Evolutionary conservation across 305 asterid genomes (phyloP).

Genomic region (Solanum hybrid): DNA sequence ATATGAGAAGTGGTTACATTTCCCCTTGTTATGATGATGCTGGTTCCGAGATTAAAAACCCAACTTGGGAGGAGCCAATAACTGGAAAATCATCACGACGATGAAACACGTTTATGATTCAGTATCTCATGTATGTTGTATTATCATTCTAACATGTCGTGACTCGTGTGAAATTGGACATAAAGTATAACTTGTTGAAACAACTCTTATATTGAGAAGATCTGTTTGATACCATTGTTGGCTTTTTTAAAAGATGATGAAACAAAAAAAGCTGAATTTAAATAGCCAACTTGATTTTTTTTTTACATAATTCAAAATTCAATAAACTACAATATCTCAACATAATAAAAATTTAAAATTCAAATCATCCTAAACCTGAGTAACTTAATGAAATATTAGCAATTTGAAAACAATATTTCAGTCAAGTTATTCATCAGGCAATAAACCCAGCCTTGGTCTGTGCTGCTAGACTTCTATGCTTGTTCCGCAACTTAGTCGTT

Average conservation of each 20-base stretch:
- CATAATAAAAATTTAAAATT: neutral
- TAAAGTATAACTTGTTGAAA: neutral
- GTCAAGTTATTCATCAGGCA: neutral
- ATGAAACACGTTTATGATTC: neutral
- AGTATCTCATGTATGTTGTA: neutral
- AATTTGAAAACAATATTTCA: neutral
- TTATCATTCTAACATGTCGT: neutral
- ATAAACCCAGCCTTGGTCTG: neutral
- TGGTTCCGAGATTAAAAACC: neutral
- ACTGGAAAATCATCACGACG: neutral
- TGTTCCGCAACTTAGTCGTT: neutral
- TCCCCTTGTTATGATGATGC: neutral
- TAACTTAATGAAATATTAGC: too few species aligned
- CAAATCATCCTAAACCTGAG: neutral
- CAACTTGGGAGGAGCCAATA: slow-evolving; percentile 1
- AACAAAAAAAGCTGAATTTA: neutral
- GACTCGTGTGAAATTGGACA: neutral
- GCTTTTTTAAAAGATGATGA: neutral
- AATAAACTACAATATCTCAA: neutral
- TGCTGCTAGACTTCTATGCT: neutral
- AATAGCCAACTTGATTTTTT: neutral
- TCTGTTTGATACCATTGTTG: neutral
- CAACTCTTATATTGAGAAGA: neutral
- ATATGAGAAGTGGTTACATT: slow-evolving; percentile 21
- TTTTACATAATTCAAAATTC: neutral